A percentile compares a stretch with the other conserved stretches of the same genome.
Conservation (phyloP, 257 asterid genomes). For the Thymus mandschuricus region DNA sequence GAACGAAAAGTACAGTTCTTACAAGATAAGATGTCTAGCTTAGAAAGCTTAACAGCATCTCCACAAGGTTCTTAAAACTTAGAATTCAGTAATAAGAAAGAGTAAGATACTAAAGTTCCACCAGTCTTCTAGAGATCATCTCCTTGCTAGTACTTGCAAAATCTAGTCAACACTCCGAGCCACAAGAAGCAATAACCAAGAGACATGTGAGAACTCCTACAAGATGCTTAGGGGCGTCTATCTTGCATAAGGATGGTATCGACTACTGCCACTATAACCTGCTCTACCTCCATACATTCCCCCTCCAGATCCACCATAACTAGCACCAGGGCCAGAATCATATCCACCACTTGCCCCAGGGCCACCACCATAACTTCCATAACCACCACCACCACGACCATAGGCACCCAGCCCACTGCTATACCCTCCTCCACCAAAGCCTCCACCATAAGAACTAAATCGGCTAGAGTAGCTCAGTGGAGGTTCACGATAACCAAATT, state of each 20-base stretch:
- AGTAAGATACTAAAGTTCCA: slow-evolving; percentile 52
- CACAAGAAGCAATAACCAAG: slow-evolving; percentile 59
- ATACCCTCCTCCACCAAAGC: slow-evolving; percentile 71
- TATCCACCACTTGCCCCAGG: slow-evolving; percentile 72
- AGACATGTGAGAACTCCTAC: slow-evolving; percentile 63
- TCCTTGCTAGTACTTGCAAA: slow-evolving; percentile 63
- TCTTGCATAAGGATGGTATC: slow-evolving; percentile 92
- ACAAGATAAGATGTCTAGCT: slow-evolving; percentile 46
- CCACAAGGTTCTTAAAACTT: slow-evolving; percentile 34
- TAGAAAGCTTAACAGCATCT: slow-evolving; percentile 35
- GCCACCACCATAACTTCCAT: slow-evolving; percentile 66
- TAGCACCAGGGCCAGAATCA: slow-evolving; percentile 77
- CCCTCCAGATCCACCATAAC: slow-evolving; percentile 80
- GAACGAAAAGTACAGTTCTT: slow-evolving; percentile 31
- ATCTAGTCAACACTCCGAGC: slow-evolving; percentile 58
- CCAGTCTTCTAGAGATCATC: slow-evolving; percentile 60
- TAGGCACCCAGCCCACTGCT: slow-evolving; percentile 78
- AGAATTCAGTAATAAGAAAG: slow-evolving; percentile 27
- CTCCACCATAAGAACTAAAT: slow-evolving; percentile 78
- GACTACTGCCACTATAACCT: slow-evolving; percentile 92
- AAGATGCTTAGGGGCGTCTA: slow-evolving; percentile 69
- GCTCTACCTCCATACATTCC: slow-evolving; percentile 90
- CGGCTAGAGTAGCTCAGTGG: slow-evolving; percentile 81
- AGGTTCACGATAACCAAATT: slow-evolving; percentile 74
- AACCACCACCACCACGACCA: slow-evolving; percentile 89